Percentiles rank a stretch among this genome's conserved stretches.
These are phyloP conservation scores for Pouteria campechiana DNA, from an alignment of 179 eudicot genomes.

Conservation along the genomic window DNA sequence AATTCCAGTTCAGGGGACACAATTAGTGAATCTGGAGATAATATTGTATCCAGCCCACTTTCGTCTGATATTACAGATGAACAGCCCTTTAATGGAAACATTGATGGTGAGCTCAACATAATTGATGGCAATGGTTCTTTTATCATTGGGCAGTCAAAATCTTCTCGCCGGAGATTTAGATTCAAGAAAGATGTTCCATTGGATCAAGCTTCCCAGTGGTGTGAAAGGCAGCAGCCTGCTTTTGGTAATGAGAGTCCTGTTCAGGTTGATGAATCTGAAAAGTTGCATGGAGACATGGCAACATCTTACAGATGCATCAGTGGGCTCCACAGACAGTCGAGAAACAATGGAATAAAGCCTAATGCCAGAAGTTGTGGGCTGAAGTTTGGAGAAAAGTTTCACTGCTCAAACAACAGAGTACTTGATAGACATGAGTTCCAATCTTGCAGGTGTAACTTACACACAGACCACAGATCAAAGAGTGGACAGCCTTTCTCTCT, in stretches of 20 bases:
- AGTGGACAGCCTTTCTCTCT: constrained; percentile 18
- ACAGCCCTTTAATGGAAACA: constrained; percentile 25
- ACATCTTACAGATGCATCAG: constrained; percentile 26
- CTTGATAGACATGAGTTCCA: constrained; percentile 37
- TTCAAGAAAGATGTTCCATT: constrained; percentile 24
- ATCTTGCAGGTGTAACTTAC: constrained; percentile 62
- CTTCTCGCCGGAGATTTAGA: constrained; percentile 33
- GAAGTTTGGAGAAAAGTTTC: constrained; percentile 42
- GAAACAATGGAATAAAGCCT: constrained; percentile 28
- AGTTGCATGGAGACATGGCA: constrained; percentile 41
- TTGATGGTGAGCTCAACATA: constrained; percentile 27
- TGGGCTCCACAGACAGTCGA: constrained; percentile 34
- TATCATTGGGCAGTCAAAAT: constrained; percentile 28
- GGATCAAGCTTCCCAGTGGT: constrained; percentile 37
- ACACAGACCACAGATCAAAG: constrained; percentile 41
- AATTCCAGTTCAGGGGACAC: constrained; percentile 17
- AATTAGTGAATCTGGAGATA: constrained; percentile 29
- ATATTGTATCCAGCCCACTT: constrained; percentile 22
- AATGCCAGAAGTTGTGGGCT: constrained; percentile 32
- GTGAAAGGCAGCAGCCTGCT: constrained; percentile 36
- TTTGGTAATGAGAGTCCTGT: constrained; percentile 30
- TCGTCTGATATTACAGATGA: constrained; percentile 38
- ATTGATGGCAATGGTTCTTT: constrained; percentile 27
- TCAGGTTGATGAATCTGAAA: constrained; percentile 34
- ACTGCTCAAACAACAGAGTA: constrained; percentile 27